Conservation (phyloP, 331 rosid genomes). For the Malus hybrid region DNA sequence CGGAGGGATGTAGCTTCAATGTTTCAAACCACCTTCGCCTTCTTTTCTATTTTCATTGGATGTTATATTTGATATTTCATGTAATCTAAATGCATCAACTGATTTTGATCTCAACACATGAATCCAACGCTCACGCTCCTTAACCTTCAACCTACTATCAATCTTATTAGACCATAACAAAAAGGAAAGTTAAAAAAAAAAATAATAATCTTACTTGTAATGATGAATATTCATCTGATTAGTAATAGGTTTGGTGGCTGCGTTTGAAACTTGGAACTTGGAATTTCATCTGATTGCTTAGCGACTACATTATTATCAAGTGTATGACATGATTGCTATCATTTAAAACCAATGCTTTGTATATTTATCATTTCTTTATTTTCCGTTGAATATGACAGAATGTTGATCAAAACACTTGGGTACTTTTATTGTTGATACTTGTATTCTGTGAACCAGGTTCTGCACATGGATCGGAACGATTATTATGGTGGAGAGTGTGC, state of each 20-base stretch:
- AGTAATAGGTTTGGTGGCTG: neutral
- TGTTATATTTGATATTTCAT: neutral
- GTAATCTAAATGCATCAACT: neutral
- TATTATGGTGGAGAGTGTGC: slow-evolving; percentile 87
- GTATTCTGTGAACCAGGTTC: slow-evolving; percentile 36
- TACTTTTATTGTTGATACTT: neutral
- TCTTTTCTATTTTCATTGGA: neutral
- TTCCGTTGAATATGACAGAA: neutral
- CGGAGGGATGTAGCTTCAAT: neutral
- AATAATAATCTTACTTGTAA: no score
- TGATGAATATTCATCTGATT: no score
- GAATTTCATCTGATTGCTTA: neutral
- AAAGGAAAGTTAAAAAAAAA: no score
- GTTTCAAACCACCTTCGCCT: neutral
- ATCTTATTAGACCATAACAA: neutral
- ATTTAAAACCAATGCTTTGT: neutral
- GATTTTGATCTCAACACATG: neutral
- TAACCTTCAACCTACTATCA: neutral
- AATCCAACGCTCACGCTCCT: neutral
- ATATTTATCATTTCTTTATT: neutral
- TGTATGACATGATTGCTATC: neutral
- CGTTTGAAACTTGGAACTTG: neutral
- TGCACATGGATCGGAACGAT: slow-evolving; percentile 84
- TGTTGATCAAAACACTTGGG: neutral
- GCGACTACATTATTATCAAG: no score